Conservation (phyloP, 768 basidiomycete genomes). For the Boletus reticulatus region DNA sequence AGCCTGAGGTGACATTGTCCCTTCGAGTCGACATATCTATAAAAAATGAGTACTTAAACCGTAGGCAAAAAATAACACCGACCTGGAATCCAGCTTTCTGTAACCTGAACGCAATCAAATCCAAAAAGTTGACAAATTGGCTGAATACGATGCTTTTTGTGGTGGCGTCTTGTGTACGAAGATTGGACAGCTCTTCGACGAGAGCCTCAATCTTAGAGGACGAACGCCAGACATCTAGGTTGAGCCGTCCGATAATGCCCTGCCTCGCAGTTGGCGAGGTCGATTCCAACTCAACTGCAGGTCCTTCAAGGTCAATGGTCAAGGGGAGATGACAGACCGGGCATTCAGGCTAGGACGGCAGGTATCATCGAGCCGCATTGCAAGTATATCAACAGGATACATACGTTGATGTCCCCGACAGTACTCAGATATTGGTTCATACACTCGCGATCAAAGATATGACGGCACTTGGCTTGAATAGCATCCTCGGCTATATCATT, state of each 20-base stretch:
- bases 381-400: slow-evolving; percentile 21
- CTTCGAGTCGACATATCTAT: slow-evolving; percentile 91
- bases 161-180: slow-evolving; percentile 80
- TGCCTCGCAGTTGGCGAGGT: slow-evolving; percentile 54
- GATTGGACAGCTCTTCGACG: slow-evolving; percentile 87
- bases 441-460: slow-evolving; percentile 95
- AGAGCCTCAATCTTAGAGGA: slow-evolving; percentile 98
- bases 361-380: neutral
- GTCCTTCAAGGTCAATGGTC: slow-evolving; percentile 94
- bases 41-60: neutral
- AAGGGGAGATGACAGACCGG: slow-evolving; percentile 92
- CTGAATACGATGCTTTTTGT: slow-evolving; percentile 97
- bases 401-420: slow-evolving; percentile 59
- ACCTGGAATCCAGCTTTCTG: slow-evolving; percentile 92
- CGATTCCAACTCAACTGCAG: slow-evolving; percentile 82
- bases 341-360: slow-evolving; percentile 67
- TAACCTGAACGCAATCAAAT: slow-evolving; percentile 89
- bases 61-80: slow-evolving; percentile 22
- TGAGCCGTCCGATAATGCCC: slow-evolving; percentile 89
- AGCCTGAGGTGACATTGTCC: slow-evolving; percentile 95
- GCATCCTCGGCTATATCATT: slow-evolving; percentile 97
- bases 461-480: slow-evolving; percentile 88
- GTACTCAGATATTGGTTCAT: slow-evolving; percentile 90
- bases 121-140: slow-evolving; percentile 91
- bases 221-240: slow-evolving; percentile 88